phyloP scores from a whole-genome alignment of 805 yeast species.

The Candida boleticola region DNA sequence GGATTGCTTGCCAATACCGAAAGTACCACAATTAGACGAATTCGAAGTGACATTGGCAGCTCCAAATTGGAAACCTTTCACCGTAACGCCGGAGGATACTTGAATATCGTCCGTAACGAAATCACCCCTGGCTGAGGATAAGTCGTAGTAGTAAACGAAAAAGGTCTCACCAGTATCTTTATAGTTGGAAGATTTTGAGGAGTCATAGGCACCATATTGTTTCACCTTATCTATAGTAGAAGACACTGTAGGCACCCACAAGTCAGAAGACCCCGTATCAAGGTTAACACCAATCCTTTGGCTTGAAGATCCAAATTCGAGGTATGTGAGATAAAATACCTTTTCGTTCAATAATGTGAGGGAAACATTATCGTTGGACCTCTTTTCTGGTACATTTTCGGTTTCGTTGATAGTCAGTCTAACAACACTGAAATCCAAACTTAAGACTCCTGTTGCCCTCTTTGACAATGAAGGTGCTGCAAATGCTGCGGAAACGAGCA shows the following conservation, averaged over 20 bases:
- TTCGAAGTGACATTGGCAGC: background rate
- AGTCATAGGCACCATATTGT: slow-evolving; percentile 20
- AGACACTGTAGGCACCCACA: slow-evolving; percentile 22
- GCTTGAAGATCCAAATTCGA: slow-evolving; percentile 18
- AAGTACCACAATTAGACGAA: background rate
- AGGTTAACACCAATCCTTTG: slow-evolving; percentile 21
- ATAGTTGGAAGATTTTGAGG: slow-evolving; percentile 29
- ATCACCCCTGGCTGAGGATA: slow-evolving; percentile 13
- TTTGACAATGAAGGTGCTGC: too few relatives aligned
- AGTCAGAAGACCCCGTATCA: slow-evolving; percentile 32
- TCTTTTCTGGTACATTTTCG: background rate
- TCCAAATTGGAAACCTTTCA: background rate
- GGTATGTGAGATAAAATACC: slow-evolving; percentile 13
- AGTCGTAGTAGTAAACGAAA: slow-evolving; percentile 13
- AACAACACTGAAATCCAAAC: slow-evolving; percentile 2
- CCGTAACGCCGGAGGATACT: background rate
- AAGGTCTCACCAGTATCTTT: slow-evolving; percentile 16
- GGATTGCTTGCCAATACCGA: background rate
- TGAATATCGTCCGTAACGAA: slow-evolving; percentile 12
- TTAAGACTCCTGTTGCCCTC: slow-evolving; percentile 1
- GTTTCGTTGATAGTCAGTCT: background rate
- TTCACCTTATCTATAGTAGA: background rate
- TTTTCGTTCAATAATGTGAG: slow-evolving; percentile 6
- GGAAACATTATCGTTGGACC: background rate
- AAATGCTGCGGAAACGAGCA: too few relatives aligned